These are phyloP conservation scores for Mariannaea sp. DNA, from an alignment of 2,329 filamentous ascomycete genomes.

Conservation along the genomic window DNA sequence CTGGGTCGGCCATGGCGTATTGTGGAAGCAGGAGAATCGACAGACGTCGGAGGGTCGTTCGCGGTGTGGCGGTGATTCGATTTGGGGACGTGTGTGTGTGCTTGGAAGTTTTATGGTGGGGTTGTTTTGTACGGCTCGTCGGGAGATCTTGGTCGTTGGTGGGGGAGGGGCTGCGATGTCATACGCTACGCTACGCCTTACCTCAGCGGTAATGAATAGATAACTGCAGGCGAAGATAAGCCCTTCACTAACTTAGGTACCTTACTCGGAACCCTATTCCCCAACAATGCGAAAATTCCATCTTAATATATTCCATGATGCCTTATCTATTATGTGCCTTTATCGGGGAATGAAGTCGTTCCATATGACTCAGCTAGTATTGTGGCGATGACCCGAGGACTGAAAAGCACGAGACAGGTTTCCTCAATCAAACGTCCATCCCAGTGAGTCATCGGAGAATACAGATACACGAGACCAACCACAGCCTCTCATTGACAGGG, in stretches of 20 bases:
- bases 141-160: slow-evolving; percentile 26
- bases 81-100: slow-evolving; percentile 13
- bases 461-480: no score
- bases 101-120: slow-evolving; percentile 35
- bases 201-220: slow-evolving; percentile 14
- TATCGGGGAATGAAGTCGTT: not conserved
- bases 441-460: no score
- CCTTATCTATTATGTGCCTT: not conserved
- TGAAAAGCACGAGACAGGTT: not conserved
- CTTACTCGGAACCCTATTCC: no score
- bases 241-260: no score
- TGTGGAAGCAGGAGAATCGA: not conserved
- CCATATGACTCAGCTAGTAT: not conserved
- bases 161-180: slow-evolving; percentile 32
- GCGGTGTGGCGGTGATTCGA: slow-evolving; percentile 1
- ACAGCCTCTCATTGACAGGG: no score
- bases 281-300: not conserved
- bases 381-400: not conserved
- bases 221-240: not conserved
- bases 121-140: slow-evolving; percentile 35
- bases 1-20: slow-evolving; percentile 33
- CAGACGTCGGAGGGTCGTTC: slow-evolving; percentile 1
- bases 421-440: not conserved
- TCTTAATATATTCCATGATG: not conserved
- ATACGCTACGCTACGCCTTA: slow-evolving; percentile 14